Evolutionary conservation across 257 asterid species (phyloP).

Genomic region (Catharanthus roseus): DNA sequence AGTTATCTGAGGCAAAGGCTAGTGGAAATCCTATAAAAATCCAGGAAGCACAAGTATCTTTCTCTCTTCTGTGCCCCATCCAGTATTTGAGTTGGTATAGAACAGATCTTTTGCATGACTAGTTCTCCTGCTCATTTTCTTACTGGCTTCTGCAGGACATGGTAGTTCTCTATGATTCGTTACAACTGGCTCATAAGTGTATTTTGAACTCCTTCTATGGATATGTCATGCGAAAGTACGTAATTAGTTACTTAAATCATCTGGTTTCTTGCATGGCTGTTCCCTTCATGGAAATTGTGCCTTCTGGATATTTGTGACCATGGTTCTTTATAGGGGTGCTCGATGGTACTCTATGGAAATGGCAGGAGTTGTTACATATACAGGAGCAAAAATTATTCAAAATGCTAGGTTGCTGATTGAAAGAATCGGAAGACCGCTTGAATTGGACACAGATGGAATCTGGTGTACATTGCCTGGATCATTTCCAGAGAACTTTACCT

Average conservation of each 20-base stretch:
- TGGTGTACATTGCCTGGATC: slow-evolving; percentile 95
- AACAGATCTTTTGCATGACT: neutral
- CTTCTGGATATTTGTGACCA: slow-evolving; percentile 16
- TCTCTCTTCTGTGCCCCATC: slow-evolving; percentile 8
- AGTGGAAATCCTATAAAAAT: slow-evolving; percentile 86
- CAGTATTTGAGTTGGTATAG: neutral
- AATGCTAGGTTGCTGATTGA: slow-evolving; percentile 95
- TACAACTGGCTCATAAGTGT: slow-evolving; percentile 99
- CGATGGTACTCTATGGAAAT: slow-evolving; percentile 99
- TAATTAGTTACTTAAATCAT: slow-evolving; percentile 11
- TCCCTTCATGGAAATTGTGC: slow-evolving; percentile 10
- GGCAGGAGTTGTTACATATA: slow-evolving; percentile 98
- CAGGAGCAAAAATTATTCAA: slow-evolving; percentile 97
- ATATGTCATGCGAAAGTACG: slow-evolving; percentile 98
- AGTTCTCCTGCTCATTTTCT: slow-evolving; percentile 11
- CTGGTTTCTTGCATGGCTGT: slow-evolving; percentile 9
- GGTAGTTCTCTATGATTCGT: slow-evolving; percentile 89
- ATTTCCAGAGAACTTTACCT: slow-evolving; percentile 94
- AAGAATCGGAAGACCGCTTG: slow-evolving; percentile 97
- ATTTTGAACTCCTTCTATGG: slow-evolving; percentile 98
- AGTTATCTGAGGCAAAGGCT: slow-evolving; percentile 85
- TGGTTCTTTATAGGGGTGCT: slow-evolving; percentile 68
- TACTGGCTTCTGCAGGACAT: slow-evolving; percentile 60
- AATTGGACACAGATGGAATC: slow-evolving; percentile 97
- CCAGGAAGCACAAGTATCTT: slow-evolving; percentile 91